Conservation (phyloP, 371 early-diverging fungal species). For the Phascolomyces articulosus region DNA sequence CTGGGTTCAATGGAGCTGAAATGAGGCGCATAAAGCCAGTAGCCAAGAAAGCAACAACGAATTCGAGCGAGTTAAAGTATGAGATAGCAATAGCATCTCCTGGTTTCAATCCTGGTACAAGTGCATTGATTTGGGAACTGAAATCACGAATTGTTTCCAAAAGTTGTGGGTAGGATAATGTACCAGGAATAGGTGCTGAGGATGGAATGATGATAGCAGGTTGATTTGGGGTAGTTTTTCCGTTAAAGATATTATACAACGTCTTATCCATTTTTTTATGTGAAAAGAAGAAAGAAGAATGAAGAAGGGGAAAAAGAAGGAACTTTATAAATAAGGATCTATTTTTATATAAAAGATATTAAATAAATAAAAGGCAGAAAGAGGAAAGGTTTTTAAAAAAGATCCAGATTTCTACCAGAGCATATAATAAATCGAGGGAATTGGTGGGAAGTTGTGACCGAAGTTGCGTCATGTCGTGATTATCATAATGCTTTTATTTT, state of each 20-base stretch:
- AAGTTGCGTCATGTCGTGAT: neutral
- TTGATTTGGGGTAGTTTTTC: neutral
- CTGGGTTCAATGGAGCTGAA: constrained; percentile 82
- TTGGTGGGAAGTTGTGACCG: neutral
- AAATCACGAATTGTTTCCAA: constrained; percentile 41
- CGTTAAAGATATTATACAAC: constrained; percentile 6
- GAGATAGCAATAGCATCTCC: constrained; percentile 74
- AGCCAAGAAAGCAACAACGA: constrained; percentile 72
- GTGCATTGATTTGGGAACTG: constrained; percentile 29
- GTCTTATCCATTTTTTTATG: neutral
- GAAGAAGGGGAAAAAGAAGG: neutral
- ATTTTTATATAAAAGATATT: no score
- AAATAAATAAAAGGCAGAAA: neutral
- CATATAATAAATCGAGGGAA: no score
- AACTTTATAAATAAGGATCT: neutral
- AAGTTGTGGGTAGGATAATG: constrained; percentile 38
- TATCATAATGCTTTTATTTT: neutral
- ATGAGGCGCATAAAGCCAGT: constrained; percentile 63
- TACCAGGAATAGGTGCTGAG: constrained; percentile 32
- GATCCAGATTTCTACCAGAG: neutral
- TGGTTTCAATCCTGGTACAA: constrained; percentile 43
- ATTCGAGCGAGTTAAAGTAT: constrained; percentile 74
- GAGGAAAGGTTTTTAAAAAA: neutral
- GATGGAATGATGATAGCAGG: constrained; percentile 49
- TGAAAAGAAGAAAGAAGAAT: neutral